Evolutionary conservation across 768 basidiomycete genomes (phyloP), one percentile per base, ranked within the genome.

Genomic region (Panaeolus papilionaceus): DNA sequence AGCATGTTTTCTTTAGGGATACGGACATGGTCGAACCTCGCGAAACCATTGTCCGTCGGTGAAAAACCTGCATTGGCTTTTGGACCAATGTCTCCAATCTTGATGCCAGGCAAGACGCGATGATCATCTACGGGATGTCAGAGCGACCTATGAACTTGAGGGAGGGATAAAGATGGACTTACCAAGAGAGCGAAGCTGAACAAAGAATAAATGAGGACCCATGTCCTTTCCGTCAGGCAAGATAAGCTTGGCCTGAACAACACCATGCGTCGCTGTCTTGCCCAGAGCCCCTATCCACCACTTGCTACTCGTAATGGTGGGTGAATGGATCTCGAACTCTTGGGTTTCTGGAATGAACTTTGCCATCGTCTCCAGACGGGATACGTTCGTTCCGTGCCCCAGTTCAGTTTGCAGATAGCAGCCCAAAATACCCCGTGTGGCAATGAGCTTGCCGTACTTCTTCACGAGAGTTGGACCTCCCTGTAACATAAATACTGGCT

Each of bases 261-360:
- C 84, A 4, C 91, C 91, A 73, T 93, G 91, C 0, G 91, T 92
- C 0, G 92, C 86, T 0, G 88, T 89, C 78, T 88, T 89, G 0
- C 88, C 92, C 14, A 92, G 79, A 5, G 82, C 89, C 8, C 92
- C 92, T 64, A 92, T 86, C 93, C 92, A 94, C 92, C 92, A 94
- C 74, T 94, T 94, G 69, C 82, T 86, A 68, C 90, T 91, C 1
- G 91, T 91, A 26, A 92, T 71, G 0, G 89, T 89, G 0, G 93
- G 92, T 0, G 91, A 91, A 72, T 94, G 84, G 42, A 94, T 87
- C 47, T 92, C 90, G 70, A 94, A 93, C 73, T 92, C 88, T 64
- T 84, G 76, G 0, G 86, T 85, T 38, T 86, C 84, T 0, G 87
- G 88, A n/a, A 90, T 78, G 76, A 88, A 94, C 0, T 89, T 92